Evolutionary conservation across 2,329 filamentous ascomycete genomes (phyloP), one percentile per base, ranked within the genome.

Genomic region (Akanthomyces dipterigenus): DNA sequence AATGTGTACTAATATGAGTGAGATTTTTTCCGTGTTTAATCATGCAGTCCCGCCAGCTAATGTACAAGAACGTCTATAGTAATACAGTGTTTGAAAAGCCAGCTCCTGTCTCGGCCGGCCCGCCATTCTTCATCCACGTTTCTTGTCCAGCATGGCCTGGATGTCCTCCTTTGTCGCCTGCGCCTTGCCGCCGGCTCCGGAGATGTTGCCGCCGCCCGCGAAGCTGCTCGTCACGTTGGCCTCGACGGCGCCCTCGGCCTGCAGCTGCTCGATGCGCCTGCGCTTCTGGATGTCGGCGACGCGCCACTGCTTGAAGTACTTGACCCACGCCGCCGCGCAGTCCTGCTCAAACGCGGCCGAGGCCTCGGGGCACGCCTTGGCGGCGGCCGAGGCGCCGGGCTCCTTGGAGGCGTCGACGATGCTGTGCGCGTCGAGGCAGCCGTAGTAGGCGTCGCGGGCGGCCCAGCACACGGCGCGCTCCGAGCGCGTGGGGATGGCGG

Each of bases 261-360:
- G 82, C 68, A 96, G 83, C 71, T 86, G 85, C 68, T 89, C 88
- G 65, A 96, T 78, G 26, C 91, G 89, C 76, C 87, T 81, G 70
- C 90, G 88, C 76, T 93, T 91, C 69, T 96, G 90, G 70, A 90
- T 83, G 68, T 99, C 95, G 77, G 96, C 93, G 40, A 98, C 91
- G 69, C 95, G 83, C 77, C 92, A 89, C 76, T 97, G 93, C 80
- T 98, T 97, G 78, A 99, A 99, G 76, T 99, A 98, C 76, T 92
- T 91, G 64, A 97, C 95, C 95, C 95, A 99, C 72, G 92, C 93
- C 63, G 81, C 83, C 20, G 92, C 91, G 75, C 95, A 99, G 72
- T 93, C 90, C 68, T 82, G 82, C 76, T 96, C 91, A 70, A 98
- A 96, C 62, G 80, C 82, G 34, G 68, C 71, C 26, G 70, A 70